Percentiles rank a stretch among this genome's conserved stretches.
Conservation (phyloP, 73 alveolate genomes). For the Stentor coeruleus region DNA sequence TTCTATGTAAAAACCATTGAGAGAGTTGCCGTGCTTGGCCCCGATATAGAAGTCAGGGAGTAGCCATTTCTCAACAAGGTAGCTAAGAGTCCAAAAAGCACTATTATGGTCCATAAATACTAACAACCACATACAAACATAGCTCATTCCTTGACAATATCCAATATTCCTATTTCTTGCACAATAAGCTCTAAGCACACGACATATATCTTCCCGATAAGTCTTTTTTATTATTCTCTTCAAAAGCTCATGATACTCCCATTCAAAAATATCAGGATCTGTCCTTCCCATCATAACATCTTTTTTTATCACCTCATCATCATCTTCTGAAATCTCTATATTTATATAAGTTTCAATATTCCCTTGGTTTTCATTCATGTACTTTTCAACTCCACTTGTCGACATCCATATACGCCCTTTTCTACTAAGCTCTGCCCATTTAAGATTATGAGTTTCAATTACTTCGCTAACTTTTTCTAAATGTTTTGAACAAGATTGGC, state of each 20-base stretch:
- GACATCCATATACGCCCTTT: constrained; percentile 1
- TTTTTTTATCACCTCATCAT: constrained; percentile 1
- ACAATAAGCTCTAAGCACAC: constrained; percentile 22
- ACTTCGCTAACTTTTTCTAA: background rate
- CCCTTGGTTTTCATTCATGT: background rate
- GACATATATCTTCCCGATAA: background rate
- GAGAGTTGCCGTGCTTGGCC: constrained; percentile 3
- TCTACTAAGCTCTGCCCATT: background rate
- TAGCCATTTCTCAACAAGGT: background rate
- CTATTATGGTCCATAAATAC: background rate
- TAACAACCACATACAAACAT: constrained; percentile 15
- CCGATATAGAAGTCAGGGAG: background rate
- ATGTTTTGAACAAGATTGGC: background rate
- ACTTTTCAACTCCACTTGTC: background rate
- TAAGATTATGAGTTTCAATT: background rate
- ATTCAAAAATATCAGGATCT: constrained; percentile 5
- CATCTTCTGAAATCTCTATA: constrained; percentile 1
- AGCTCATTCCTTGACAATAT: constrained; percentile 14
- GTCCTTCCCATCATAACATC: constrained; percentile 20
- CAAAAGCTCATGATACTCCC: constrained; percentile 3
- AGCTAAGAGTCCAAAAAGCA: constrained; percentile 3
- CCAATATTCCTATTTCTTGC: background rate
- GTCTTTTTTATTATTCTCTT: background rate
- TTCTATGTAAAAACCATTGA: constrained; percentile 23
- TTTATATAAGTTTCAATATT: background rate